These are phyloP conservation scores for Emmonsia crescens DNA, from an alignment of 2,329 filamentous ascomycete species.

Conservation along the genomic window DNA sequence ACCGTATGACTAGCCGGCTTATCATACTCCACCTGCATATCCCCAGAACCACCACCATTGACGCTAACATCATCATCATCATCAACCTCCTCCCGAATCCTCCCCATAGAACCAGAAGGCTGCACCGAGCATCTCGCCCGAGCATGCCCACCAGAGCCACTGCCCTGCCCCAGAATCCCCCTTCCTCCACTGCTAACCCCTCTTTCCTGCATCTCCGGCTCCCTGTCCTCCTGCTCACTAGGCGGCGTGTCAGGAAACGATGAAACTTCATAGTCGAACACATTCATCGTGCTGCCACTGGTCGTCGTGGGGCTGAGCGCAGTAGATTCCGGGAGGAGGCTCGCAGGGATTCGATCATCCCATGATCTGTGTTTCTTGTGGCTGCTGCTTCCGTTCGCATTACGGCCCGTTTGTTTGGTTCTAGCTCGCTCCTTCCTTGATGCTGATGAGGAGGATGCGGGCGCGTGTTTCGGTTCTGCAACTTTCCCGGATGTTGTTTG, in stretches of 20 bases:
- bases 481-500: neutral
- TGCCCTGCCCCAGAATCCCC: slow-evolving; percentile 16
- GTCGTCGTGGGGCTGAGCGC: neutral
- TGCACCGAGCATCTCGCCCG: neutral
- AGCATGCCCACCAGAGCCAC: slow-evolving; percentile 9
- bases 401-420: neutral
- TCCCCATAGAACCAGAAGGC: neutral
- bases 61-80: neutral
- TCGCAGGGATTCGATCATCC: neutral
- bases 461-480: neutral
- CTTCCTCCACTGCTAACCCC: slow-evolving; percentile 8
- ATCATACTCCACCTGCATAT: neutral
- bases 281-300: slow-evolving; percentile 16
- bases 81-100: neutral
- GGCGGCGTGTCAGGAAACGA: slow-evolving; percentile 17
- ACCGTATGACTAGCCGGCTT: neutral
- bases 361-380: neutral
- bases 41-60: neutral
- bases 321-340: slow-evolving; percentile 8
- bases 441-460: neutral
- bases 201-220: slow-evolving; percentile 33
- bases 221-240: slow-evolving; percentile 15
- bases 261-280: slow-evolving; percentile 30
- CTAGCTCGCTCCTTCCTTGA: neutral
- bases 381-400: neutral